A percentile compares a stretch with the other conserved stretches of the same genome.
phyloP scores from a whole-genome alignment of 352 stramenopile genomes.

The Phytophthora palmivora region DNA sequence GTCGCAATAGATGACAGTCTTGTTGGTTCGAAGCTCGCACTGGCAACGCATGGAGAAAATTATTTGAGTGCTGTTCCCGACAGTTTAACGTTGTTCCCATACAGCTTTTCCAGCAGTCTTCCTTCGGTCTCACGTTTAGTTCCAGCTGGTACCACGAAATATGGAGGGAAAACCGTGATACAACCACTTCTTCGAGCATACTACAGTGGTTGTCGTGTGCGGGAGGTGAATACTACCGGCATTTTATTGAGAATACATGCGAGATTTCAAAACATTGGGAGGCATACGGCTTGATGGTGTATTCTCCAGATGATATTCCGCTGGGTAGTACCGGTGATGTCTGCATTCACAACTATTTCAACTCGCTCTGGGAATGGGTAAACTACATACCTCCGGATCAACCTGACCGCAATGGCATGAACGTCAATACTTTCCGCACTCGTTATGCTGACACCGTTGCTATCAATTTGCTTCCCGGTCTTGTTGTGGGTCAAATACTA shows the following conservation, averaged over 20 bases:
- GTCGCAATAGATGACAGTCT: conserved; percentile 11
- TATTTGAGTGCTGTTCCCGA: conserved; percentile 24
- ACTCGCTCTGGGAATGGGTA: conserved; percentile 32
- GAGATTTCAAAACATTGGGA: conserved; percentile 12
- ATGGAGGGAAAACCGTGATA: conserved; percentile 1
- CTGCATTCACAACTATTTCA: conserved; percentile 37
- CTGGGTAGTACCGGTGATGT: conserved; percentile 25
- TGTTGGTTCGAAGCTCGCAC: conserved; percentile 22
- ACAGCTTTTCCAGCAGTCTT: conserved; percentile 31
- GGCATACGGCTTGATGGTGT: conserved; percentile 29
- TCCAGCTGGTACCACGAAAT: conserved; percentile 7
- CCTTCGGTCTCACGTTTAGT: conserved; percentile 9
- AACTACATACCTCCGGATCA: conserved; percentile 6
- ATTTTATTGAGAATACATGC: conserved; percentile 30
- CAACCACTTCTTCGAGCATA: conserved; percentile 28
- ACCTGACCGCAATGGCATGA: conserved; percentile 20
- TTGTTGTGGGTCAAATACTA: conserved; percentile 34
- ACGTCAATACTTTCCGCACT: conserved; percentile 26
- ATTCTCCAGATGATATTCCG: conserved; percentile 32
- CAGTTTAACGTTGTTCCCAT: conserved; percentile 29
- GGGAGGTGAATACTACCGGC: conserved; percentile 23
- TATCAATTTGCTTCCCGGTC: conserved; percentile 25
- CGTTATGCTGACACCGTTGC: conserved; percentile 27
- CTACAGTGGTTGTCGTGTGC: conserved; percentile 30
- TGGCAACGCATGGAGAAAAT: conserved; percentile 18